phyloP scores from a whole-genome alignment of 768 basidiomycete genomes.

The Trametes maxima region DNA sequence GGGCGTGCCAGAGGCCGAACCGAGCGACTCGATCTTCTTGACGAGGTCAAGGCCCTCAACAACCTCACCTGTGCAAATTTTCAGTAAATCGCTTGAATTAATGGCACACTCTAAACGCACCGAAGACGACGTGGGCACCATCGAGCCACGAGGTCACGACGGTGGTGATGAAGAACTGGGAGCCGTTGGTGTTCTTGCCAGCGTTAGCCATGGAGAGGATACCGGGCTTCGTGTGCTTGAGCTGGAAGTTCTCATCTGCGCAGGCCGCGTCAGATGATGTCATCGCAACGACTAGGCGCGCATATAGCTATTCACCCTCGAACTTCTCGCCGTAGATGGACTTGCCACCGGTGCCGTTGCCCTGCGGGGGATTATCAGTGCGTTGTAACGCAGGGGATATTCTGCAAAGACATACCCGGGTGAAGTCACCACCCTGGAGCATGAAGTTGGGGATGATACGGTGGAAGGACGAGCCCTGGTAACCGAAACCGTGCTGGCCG shows the following conservation, averaged over 20 bases:
- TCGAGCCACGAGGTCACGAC: constrained; percentile 79
- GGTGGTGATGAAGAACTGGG: constrained; percentile 93
- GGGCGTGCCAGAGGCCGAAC: constrained; percentile 33
- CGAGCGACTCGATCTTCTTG: constrained; percentile 52
- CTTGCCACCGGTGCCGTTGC: constrained; percentile 60
- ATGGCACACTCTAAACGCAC: constrained; percentile 37
- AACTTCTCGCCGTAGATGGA: constrained; percentile 52
- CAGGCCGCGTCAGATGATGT: neutral
- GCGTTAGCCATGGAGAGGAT: constrained; percentile 89
- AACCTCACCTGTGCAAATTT: constrained; percentile 46
- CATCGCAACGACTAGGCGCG: constrained; percentile 41
- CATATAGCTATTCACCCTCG: constrained; percentile 29
- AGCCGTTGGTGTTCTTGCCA: constrained; percentile 79
- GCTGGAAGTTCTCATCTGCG: constrained; percentile 68
- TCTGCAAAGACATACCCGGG: constrained; percentile 36
- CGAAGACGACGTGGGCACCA: constrained; percentile 85
- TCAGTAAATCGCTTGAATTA: neutral
- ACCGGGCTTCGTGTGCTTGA: constrained; percentile 64
- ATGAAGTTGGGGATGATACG: constrained; percentile 82
- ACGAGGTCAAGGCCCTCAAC: constrained; percentile 65
- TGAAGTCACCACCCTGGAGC: constrained; percentile 90
- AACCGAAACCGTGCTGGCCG: constrained; percentile 74
- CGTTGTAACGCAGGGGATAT: neutral
- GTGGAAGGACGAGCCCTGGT: constrained; percentile 73
- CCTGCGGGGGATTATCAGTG: constrained; percentile 7